A percentile compares a stretch with the other conserved stretches of the same genome.
Conservation (phyloP, 2,329 filamentous ascomycete genomes). For the Colletotrichum horii region DNA sequence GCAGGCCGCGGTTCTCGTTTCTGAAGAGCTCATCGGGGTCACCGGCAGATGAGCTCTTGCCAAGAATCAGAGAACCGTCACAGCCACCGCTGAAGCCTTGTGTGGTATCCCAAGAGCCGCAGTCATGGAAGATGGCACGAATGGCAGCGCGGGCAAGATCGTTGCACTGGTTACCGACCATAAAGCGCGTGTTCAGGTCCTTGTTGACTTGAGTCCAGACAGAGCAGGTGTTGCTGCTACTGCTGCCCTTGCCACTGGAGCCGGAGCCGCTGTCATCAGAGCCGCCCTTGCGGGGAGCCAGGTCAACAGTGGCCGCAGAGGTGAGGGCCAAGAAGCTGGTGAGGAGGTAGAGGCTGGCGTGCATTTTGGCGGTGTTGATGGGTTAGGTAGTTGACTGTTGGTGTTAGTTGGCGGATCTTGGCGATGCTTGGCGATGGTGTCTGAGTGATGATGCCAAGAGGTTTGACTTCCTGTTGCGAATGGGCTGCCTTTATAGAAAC, state of each 20-base stretch:
- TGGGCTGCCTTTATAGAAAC: not conserved
- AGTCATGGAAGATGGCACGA: slow-evolving; percentile 53
- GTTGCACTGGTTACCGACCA: slow-evolving; percentile 37
- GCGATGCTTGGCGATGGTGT: not conserved
- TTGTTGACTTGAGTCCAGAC: slow-evolving; percentile 44
- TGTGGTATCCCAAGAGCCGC: slow-evolving; percentile 43
- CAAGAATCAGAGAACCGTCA: slow-evolving; percentile 49
- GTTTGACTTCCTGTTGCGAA: not conserved
- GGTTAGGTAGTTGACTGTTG: not conserved
- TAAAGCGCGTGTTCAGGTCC: slow-evolving; percentile 39
- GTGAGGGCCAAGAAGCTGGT: not conserved
- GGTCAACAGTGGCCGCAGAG: not conserved
- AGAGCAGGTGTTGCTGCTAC: not conserved
- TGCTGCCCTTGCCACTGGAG: not conserved
- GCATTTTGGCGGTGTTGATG: not conserved
- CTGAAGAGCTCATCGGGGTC: slow-evolving; percentile 37
- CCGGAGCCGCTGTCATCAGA: not conserved
- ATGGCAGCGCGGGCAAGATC: slow-evolving; percentile 47
- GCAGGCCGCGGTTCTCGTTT: slow-evolving; percentile 50
- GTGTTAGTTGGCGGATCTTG: not conserved
- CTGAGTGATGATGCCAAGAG: not conserved
- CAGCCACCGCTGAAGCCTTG: slow-evolving; percentile 44
- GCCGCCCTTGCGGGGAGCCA: not conserved
- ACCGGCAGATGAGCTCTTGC: slow-evolving; percentile 1
- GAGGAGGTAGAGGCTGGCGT: not conserved